A percentile compares a stretch with the other conserved stretches of the same genome.
Conservation (phyloP, 495 filamentous ascomycete genomes). For the Lophiostoma macrostomum region DNA sequence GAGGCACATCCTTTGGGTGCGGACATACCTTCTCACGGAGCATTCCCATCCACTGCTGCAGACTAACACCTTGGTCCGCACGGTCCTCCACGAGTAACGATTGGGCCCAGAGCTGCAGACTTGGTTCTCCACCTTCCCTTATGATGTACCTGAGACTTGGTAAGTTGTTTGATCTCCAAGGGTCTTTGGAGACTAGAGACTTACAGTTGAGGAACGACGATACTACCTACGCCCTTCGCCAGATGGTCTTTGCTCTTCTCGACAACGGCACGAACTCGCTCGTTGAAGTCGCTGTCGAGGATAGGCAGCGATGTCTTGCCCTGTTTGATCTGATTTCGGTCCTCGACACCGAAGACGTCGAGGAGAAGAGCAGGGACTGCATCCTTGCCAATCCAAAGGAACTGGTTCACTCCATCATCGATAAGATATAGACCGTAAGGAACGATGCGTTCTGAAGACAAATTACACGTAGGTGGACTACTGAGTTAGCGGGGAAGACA, state of each 20-base stretch:
- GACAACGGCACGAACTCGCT: slow-evolving; percentile 81
- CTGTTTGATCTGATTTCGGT: slow-evolving; percentile 77
- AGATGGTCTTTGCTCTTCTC: slow-evolving; percentile 88
- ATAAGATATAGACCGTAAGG: slow-evolving; percentile 95
- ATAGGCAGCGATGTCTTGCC: slow-evolving; percentile 84
- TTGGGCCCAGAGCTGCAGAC: slow-evolving; percentile 92
- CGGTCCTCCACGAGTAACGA: slow-evolving; percentile 93
- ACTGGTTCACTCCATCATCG: slow-evolving; percentile 95
- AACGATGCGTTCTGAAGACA: slow-evolving; percentile 83
- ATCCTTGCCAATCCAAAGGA: slow-evolving; percentile 93
- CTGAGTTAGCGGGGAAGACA: too few species aligned
- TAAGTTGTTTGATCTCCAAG: too few species aligned
- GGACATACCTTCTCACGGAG: slow-evolving; percentile 90
- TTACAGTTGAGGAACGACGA: slow-evolving; percentile 87
- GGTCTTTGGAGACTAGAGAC: slow-evolving; percentile 55
- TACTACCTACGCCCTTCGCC: slow-evolving; percentile 81
- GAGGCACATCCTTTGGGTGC: slow-evolving; percentile 14
- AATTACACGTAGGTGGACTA: slow-evolving; percentile 80
- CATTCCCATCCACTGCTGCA: slow-evolving; percentile 87
- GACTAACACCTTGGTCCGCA: slow-evolving; percentile 87
- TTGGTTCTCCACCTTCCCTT: slow-evolving; percentile 86
- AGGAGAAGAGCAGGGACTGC: slow-evolving; percentile 82
- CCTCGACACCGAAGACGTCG: slow-evolving; percentile 85
- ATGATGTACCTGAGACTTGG: too few species aligned
- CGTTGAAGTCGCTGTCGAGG: slow-evolving; percentile 94